A percentile compares a stretch with the other conserved stretches of the same genome.
These are phyloP conservation scores for Paramyrothecium sp. DNA, from an alignment of 2,329 filamentous ascomycete genomes.

Conservation along the genomic window DNA sequence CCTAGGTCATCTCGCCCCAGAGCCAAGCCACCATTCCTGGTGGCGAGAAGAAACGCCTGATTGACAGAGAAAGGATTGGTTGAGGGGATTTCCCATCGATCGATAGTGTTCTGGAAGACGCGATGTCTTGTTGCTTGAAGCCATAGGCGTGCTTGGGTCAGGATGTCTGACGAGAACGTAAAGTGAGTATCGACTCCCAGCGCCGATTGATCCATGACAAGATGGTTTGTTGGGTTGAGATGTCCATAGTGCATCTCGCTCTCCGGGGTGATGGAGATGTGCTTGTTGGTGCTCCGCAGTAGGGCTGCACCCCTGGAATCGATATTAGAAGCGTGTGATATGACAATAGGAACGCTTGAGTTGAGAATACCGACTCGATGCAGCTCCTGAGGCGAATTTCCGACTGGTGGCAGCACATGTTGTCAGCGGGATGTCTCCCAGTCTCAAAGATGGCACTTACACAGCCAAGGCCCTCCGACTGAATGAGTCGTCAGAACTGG, in stretches of 20 bases:
- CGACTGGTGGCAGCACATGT: not conserved
- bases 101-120: slow-evolving; percentile 30
- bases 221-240: slow-evolving; percentile 1
- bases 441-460: not conserved
- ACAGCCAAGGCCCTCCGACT: not conserved
- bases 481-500: not conserved
- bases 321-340: not conserved
- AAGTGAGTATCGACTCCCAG: slow-evolving; percentile 50
- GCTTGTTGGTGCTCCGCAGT: not conserved
- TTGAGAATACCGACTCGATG: not conserved
- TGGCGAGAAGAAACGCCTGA: slow-evolving; percentile 52
- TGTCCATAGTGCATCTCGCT: not conserved
- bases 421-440: not conserved
- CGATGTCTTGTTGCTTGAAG: slow-evolving; percentile 39
- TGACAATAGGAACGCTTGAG: not conserved
- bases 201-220: slow-evolving; percentile 43
- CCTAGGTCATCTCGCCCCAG: not conserved
- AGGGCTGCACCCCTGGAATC: not conserved
- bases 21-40: slow-evolving; percentile 41
- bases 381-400: not conserved
- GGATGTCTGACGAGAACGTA: slow-evolving; percentile 43
- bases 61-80: slow-evolving; percentile 47
- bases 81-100: slow-evolving; percentile 19
- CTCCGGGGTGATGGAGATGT: not conserved
- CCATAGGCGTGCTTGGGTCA: slow-evolving; percentile 50